Conservation (phyloP, 2,329 filamentous ascomycete genomes). For the Fusarium sp. region DNA sequence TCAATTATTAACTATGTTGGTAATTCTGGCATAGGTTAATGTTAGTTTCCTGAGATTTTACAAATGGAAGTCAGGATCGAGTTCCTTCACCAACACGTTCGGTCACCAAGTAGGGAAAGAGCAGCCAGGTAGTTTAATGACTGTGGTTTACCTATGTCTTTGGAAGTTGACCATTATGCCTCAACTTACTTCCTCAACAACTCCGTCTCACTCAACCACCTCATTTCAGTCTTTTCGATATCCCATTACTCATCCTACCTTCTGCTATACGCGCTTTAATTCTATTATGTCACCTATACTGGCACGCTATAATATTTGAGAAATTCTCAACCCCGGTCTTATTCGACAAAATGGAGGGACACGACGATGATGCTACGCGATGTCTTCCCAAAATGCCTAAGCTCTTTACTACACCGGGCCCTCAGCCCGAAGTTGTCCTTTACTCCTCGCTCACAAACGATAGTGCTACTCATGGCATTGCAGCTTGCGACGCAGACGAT, state of each 20-base stretch:
- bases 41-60: not conserved
- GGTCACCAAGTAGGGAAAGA: not conserved
- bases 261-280: not conserved
- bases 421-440: conserved; percentile 27
- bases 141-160: too few species aligned
- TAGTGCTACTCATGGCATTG: not conserved
- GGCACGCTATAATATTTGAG: not conserved
- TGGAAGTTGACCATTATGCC: not conserved
- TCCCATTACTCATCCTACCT: conserved; percentile 10
- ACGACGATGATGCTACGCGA: conserved; percentile 23
- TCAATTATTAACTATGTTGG: not conserved
- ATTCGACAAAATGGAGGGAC: conserved; percentile 39
- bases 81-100: not conserved
- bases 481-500: not conserved
- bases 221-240: conserved; percentile 4
- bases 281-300: conserved; percentile 17
- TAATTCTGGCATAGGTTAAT: not conserved
- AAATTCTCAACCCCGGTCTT: not conserved
- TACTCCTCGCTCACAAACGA: conserved; percentile 13
- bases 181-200: not conserved
- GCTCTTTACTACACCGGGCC: conserved; percentile 26
- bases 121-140: too few species aligned
- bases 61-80: not conserved
- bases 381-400: conserved; percentile 43
- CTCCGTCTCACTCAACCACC: conserved; percentile 1